Evolutionary conservation across 768 basidiomycete species (phyloP).

Genomic region (Tylopilus balloui): DNA sequence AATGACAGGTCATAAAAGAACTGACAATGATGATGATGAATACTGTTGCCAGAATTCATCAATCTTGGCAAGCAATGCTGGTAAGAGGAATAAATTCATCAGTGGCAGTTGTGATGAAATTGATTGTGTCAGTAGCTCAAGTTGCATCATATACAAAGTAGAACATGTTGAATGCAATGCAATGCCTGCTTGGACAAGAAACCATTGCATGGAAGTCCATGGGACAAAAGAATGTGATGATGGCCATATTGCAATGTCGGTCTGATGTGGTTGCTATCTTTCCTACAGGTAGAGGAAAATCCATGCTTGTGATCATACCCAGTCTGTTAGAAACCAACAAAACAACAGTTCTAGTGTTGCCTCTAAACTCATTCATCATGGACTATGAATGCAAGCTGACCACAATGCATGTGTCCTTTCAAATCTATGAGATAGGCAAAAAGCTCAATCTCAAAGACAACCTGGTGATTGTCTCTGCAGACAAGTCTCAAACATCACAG

Average conservation of each 20-base stretch:
- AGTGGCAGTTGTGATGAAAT: too few relatives aligned
- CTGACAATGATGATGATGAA: too few relatives aligned
- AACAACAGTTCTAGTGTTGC: neutral
- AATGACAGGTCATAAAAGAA: too few relatives aligned
- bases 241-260: neutral
- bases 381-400: neutral
- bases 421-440: neutral
- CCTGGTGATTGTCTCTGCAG: conserved; percentile 8
- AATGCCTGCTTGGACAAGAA: neutral
- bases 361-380: neutral
- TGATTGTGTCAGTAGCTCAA: too few relatives aligned
- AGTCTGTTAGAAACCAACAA: neutral
- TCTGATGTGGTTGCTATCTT: neutral
- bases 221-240: neutral
- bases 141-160: too few relatives aligned
- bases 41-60: too few relatives aligned
- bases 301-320: neutral
- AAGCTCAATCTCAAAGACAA: neutral
- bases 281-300: neutral
- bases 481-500: neutral
- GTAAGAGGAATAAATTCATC: too few relatives aligned
- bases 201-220: neutral
- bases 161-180: too few relatives aligned
- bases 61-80: too few relatives aligned
- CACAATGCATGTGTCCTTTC: neutral